Evolutionary conservation across 495 filamentous ascomycete species (phyloP), one percentile per base, ranked within the genome.

Genomic region (Talaromyces stipitatus): DNA sequence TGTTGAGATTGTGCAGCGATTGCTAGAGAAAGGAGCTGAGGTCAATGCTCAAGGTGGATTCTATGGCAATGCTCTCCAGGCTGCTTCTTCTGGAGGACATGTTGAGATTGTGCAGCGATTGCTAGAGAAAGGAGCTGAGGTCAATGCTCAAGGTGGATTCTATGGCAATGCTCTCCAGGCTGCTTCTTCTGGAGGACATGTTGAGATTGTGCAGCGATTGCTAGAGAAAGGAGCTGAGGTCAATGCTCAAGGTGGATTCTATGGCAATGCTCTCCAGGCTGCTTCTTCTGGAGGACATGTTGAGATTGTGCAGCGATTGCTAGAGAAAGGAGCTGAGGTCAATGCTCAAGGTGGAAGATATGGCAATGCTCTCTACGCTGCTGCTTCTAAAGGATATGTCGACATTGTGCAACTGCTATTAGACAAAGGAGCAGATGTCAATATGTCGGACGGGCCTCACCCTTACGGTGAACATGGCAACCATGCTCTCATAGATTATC

Each of bases 221-320:
- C 51, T 66, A 11, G 57, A 63, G 29, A 46, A 50, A 51, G 58
- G 62, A 28, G 62, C 64, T 28, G 48, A 59, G 48, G 27, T 62
- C 38, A 62, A 66, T 45, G 45, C 38, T n/a, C 43, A 50, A 33
- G 55, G 53, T 43, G 65, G 59, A 43, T 12, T 12, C 0, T 61
- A 58, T 60, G 62, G 60, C 46, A 68, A 53, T 58, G 56, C 66
- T 18, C 59, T 69, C 9, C 61, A n/a, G n/a, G n/a, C n/a, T n/a
- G n/a, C n/a, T n/a, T n/a, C n/a, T n/a, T n/a, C n/a, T n/a, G n/a
- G n/a, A n/a, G n/a, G n/a, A n/a, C n/a, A n/a, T n/a, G n/a, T n/a
- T n/a, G n/a, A n/a, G n/a, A n/a, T n/a, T n/a, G n/a, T n/a, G n/a
- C n/a, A n/a, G n/a, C n/a, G n/a, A n/a, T n/a, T n/a, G n/a, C n/a